A percentile compares a stretch with the other conserved stretches of the same genome.
Evolutionary conservation across 768 basidiomycete genomes (phyloP).

Genomic region (Tulasnella calospora): DNA sequence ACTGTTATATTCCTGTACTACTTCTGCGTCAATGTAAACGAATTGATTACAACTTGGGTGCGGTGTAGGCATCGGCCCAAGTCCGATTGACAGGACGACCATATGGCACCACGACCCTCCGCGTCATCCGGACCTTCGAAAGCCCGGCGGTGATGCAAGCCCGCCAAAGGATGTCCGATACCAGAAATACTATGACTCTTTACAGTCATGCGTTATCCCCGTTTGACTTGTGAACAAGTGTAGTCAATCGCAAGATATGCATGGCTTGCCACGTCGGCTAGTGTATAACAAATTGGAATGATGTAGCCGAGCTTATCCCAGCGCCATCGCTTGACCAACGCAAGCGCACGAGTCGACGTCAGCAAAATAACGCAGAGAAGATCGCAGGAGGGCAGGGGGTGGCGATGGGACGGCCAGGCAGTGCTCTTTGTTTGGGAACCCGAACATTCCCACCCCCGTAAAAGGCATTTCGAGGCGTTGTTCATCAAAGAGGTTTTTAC

Average conservation of each 20-base stretch:
- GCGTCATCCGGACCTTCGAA: background rate
- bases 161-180: background rate
- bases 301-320: background rate
- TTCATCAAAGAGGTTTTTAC: background rate
- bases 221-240: background rate
- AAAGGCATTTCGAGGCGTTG: background rate
- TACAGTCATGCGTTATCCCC: background rate
- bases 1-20: background rate
- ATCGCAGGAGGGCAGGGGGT: background rate
- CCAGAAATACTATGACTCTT: background rate
- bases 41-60: background rate
- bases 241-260: background rate
- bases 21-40: background rate
- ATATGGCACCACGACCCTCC: constrained; percentile 5
- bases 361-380: background rate
- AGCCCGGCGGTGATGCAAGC: background rate
- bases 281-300: background rate
- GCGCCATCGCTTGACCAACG: background rate
- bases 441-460: background rate
- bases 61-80: background rate
- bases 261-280: background rate
- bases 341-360: background rate
- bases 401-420: background rate
- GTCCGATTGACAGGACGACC: constrained; percentile 1
- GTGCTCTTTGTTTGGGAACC: background rate